These are phyloP conservation scores for Myochromella boudieri DNA, from an alignment of 768 basidiomycete species.

Conservation along the genomic window DNA sequence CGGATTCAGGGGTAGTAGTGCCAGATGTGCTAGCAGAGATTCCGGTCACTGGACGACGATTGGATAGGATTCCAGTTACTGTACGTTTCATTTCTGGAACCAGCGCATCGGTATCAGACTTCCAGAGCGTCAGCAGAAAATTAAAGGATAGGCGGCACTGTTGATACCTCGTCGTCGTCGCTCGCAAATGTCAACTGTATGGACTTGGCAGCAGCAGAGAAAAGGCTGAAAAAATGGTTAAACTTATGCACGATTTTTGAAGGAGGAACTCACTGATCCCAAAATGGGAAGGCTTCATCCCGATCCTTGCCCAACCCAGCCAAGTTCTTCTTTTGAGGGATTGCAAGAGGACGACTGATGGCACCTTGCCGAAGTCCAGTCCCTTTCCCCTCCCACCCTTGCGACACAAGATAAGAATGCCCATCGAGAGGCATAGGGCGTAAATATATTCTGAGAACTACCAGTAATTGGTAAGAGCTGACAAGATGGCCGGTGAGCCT, in stretches of 20 bases:
- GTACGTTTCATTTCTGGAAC: slow-evolving; percentile 42
- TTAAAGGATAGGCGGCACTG: background rate
- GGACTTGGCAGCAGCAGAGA: slow-evolving; percentile 77
- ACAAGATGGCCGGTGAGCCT: too few relatives aligned
- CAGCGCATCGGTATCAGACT: slow-evolving; percentile 12
- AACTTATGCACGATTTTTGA: background rate
- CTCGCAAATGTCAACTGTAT: slow-evolving; percentile 70
- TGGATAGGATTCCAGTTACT: slow-evolving; percentile 73
- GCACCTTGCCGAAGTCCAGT: slow-evolving; percentile 83
- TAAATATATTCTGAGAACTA: too few relatives aligned
- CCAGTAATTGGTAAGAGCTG: too few relatives aligned
- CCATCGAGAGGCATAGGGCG: slow-evolving; percentile 77
- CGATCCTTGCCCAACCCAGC: slow-evolving; percentile 88
- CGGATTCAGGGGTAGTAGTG: slow-evolving; percentile 35
- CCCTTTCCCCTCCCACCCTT: slow-evolving; percentile 90
- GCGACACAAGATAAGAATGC: slow-evolving; percentile 68
- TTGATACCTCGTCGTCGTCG: slow-evolving; percentile 43
- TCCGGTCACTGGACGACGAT: slow-evolving; percentile 56
- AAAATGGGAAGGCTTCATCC: slow-evolving; percentile 95
- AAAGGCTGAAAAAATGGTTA: slow-evolving; percentile 53
- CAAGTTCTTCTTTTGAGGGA: slow-evolving; percentile 84
- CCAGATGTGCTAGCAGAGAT: slow-evolving; percentile 50
- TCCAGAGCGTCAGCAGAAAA: background rate
- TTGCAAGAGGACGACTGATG: slow-evolving; percentile 70
- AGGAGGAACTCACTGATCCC: slow-evolving; percentile 81